These are phyloP conservation scores for Colletotrichum sp. DNA, from an alignment of 2,329 filamentous ascomycete species.

Conservation along the genomic window DNA sequence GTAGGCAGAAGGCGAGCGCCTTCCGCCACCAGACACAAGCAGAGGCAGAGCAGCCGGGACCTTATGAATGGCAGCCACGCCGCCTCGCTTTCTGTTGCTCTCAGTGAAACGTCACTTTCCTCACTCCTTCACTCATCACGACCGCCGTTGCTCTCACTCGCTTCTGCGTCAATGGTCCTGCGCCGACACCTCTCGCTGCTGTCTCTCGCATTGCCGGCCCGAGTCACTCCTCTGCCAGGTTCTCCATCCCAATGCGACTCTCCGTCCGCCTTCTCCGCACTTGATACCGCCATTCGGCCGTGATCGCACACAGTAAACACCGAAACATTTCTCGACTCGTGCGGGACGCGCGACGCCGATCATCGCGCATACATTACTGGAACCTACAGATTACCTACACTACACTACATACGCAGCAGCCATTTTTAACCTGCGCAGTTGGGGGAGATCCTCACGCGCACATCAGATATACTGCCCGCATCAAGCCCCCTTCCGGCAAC, in stretches of 20 bases:
- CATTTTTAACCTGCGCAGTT: neutral
- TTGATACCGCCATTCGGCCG: neutral
- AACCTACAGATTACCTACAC: neutral
- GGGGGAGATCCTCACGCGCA: neutral
- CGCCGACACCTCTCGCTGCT: neutral
- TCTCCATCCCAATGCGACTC: conserved; percentile 1
- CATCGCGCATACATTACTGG: neutral
- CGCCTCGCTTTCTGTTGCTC: neutral
- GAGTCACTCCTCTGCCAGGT: neutral
- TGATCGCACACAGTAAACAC: conserved; percentile 8
- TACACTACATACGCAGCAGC: neutral
- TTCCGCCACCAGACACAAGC: neutral
- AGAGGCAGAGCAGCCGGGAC: neutral
- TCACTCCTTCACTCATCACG: neutral
- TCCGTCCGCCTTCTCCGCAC: conserved; percentile 8
- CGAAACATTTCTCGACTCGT: neutral
- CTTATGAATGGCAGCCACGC: neutral
- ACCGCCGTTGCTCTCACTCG: neutral
- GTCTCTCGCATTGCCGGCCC: neutral
- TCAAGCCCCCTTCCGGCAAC: neutral
- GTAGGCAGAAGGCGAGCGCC: neutral
- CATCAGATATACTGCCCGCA: neutral
- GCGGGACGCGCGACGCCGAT: conserved; percentile 2
- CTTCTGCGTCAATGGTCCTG: neutral
- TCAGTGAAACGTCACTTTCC: neutral